Evolutionary conservation across 1,284 basidiomycete genomes (phyloP).

Genomic region (Phylloporus sp.): DNA sequence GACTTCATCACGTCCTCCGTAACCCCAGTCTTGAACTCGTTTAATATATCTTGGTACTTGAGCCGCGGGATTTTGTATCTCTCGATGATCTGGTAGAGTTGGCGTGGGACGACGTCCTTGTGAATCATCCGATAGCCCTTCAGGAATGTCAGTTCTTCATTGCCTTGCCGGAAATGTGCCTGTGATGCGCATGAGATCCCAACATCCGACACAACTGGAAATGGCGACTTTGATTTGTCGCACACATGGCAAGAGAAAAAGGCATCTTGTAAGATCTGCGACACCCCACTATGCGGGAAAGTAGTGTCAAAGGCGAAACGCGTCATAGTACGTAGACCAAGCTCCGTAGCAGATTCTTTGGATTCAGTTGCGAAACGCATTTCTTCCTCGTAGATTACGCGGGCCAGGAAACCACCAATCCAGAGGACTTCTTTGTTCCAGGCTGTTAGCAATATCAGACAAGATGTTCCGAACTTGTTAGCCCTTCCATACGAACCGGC

Average conservation of each 20-base stretch:
- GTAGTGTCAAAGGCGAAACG: slow-evolving; percentile 89
- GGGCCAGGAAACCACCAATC: slow-evolving; percentile 80
- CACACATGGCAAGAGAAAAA: slow-evolving; percentile 84
- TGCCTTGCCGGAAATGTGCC: slow-evolving; percentile 1
- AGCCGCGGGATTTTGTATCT: slow-evolving; percentile 69
- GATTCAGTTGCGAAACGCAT: slow-evolving; percentile 46
- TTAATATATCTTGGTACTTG: slow-evolving; percentile 81
- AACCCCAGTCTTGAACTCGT: slow-evolving; percentile 57
- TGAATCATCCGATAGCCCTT: slow-evolving; percentile 16
- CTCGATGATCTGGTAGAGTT: slow-evolving; percentile 51
- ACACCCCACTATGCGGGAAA: slow-evolving; percentile 83
- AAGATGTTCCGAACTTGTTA: neutral
- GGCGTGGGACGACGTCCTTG: slow-evolving; percentile 43
- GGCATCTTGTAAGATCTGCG: slow-evolving; percentile 70
- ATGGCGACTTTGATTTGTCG: slow-evolving; percentile 25
- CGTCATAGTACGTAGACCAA: slow-evolving; percentile 76
- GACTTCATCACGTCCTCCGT: slow-evolving; percentile 73
- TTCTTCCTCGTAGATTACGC: slow-evolving; percentile 88
- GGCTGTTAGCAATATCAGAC: slow-evolving; percentile 42
- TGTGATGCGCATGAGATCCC: slow-evolving; percentile 54
- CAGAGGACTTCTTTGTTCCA: slow-evolving; percentile 90
- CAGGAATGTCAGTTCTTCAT: slow-evolving; percentile 13
- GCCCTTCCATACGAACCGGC: slow-evolving; percentile 51
- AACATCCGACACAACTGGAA: slow-evolving; percentile 59
- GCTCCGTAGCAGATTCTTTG: slow-evolving; percentile 52